phyloP scores from a whole-genome alignment of 768 basidiomycete genomes.

The Mycena rosella region DNA sequence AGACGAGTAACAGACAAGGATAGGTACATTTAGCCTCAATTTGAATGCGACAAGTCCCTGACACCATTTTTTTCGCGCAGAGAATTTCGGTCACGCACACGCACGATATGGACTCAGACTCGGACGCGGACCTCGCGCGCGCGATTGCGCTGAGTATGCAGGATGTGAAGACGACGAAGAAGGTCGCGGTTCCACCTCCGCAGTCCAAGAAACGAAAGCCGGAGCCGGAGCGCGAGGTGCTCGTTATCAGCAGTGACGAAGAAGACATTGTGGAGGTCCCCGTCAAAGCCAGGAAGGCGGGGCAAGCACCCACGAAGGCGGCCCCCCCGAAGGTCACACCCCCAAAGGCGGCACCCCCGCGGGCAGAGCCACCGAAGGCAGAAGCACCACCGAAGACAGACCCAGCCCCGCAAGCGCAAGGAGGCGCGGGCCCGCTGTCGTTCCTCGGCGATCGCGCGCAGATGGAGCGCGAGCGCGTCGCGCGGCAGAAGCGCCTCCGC shows the following conservation, averaged over 20 bases:
- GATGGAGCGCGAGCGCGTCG: constrained; percentile 68
- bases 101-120: constrained; percentile 15
- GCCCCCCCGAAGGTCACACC: background rate
- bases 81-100: background rate
- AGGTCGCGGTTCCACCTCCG: background rate
- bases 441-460: constrained; percentile 66
- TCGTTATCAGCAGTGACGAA: constrained; percentile 35
- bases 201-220: background rate
- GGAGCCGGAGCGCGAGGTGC: constrained; percentile 15
- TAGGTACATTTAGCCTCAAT: too few species aligned
- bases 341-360: background rate
- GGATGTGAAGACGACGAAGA: constrained; percentile 6
- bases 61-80: too few species aligned
- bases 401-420: background rate
- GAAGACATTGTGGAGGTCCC: constrained; percentile 26
- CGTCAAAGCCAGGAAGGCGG: too few species aligned
- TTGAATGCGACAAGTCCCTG: too few species aligned
- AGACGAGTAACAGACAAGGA: too few species aligned
- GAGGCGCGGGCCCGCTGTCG: constrained; percentile 24
- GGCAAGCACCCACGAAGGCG: too few species aligned
- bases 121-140: constrained; percentile 29
- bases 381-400: background rate
- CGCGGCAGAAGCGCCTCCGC: constrained; percentile 61
- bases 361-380: background rate
- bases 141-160: constrained; percentile 28